phyloP scores from a whole-genome alignment of 176 grass and related monocot genomes.

The Bonia amplexicaulis region DNA sequence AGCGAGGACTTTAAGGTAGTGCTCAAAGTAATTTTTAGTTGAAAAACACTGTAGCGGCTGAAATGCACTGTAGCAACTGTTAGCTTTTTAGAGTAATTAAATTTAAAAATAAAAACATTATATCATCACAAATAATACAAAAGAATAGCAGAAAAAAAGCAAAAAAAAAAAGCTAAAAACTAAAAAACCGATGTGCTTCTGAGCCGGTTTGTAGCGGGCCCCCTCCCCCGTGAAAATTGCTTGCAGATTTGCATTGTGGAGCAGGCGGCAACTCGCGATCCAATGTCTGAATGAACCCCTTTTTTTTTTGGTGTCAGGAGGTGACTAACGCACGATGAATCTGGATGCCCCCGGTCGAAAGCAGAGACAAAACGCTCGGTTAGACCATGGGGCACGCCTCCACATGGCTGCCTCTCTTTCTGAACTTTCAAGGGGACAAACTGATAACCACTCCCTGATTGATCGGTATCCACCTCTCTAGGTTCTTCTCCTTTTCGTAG shows the following conservation, averaged over 20 bases:
- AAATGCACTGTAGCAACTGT: too few relatives aligned
- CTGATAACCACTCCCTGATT: background rate
- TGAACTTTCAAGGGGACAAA: background rate
- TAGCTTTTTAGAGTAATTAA: too few relatives aligned
- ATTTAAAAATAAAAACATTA: too few relatives aligned
- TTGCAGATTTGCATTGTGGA: too few relatives aligned
- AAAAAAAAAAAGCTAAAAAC: too few relatives aligned
- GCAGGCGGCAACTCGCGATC: background rate
- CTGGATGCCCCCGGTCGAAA: background rate
- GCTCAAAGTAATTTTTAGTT: too few relatives aligned
- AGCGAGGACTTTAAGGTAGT: too few relatives aligned
- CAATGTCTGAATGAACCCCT: background rate
- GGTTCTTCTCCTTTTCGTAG: background rate
- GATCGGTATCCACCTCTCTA: background rate
- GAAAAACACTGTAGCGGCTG: too few relatives aligned
- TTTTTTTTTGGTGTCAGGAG: background rate
- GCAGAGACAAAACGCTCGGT: background rate
- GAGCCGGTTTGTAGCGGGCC: too few relatives aligned
- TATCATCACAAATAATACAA: too few relatives aligned
- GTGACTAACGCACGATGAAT: background rate
- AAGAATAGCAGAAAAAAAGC: accelerated
- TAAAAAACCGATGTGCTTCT: too few relatives aligned
- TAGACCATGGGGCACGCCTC: conserved; percentile 4
- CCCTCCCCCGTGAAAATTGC: too few relatives aligned
- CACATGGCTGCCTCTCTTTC: background rate